Evolutionary conservation across 1,284 basidiomycete genomes (phyloP).

Genomic region (Abortiporus biennis): DNA sequence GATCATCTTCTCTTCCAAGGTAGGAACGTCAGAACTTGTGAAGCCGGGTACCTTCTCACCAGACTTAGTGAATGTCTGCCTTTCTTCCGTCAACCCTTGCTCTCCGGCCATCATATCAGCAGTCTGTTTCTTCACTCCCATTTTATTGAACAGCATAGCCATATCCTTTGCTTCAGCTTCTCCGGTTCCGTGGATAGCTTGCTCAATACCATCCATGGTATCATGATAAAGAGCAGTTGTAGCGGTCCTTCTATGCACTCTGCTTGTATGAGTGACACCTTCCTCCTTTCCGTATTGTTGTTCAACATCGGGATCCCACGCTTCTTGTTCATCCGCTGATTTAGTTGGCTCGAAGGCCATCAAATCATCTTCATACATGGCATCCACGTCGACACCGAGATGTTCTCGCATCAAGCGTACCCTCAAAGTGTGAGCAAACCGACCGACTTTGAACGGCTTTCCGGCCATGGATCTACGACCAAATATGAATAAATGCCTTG

Average conservation of each 20-base stretch:
- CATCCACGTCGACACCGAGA: slow-evolving; percentile 91
- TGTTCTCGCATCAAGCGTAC: slow-evolving; percentile 97
- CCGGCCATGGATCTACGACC: slow-evolving; percentile 83
- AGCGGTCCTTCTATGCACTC: slow-evolving; percentile 30
- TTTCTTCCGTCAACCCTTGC: slow-evolving; percentile 40
- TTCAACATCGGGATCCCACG: slow-evolving; percentile 80
- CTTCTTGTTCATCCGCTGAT: slow-evolving; percentile 47
- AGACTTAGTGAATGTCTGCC: slow-evolving; percentile 46
- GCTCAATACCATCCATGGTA: slow-evolving; percentile 33
- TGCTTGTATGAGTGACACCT: slow-evolving; percentile 27
- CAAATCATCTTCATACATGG: slow-evolving; percentile 74
- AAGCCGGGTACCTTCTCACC: slow-evolving; percentile 53
- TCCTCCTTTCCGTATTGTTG: slow-evolving; percentile 45
- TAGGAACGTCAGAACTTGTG: slow-evolving; percentile 62
- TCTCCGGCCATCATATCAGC: slow-evolving; percentile 34
- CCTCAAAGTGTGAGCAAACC: slow-evolving; percentile 93
- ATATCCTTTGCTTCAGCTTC: slow-evolving; percentile 31
- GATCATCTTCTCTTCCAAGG: slow-evolving; percentile 65
- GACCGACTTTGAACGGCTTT: slow-evolving; percentile 90
- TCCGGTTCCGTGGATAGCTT: slow-evolving; percentile 40
- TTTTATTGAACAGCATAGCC: slow-evolving; percentile 33
- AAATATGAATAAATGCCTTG: background rate
- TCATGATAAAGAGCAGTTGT: slow-evolving; percentile 31
- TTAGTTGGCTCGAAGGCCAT: slow-evolving; percentile 52
- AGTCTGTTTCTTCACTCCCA: slow-evolving; percentile 35